A percentile compares a stretch with the other conserved stretches of the same genome.
Conservation (phyloP, 2,329 filamentous ascomycete species). For the Microdochium nivale region DNA sequence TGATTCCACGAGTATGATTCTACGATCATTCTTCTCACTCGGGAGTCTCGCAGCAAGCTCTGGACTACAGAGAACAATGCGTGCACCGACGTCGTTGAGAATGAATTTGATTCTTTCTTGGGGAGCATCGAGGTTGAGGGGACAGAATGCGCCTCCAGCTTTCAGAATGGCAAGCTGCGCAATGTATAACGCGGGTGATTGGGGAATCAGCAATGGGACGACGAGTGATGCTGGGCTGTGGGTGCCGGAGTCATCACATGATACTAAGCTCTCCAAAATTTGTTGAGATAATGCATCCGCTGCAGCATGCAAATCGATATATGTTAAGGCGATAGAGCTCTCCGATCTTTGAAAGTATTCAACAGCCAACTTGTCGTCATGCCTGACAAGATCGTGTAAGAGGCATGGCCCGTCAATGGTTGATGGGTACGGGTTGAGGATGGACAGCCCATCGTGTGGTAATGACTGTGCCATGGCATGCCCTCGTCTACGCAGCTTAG, state of each 20-base stretch:
- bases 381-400: conserved; percentile 52
- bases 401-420: conserved; percentile 33
- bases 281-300: conserved; percentile 47
- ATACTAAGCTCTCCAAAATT: conserved; percentile 26
- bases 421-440: conserved; percentile 34
- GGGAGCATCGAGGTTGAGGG: conserved; percentile 71
- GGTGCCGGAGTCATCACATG: background rate
- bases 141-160: conserved; percentile 78
- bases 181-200: conserved; percentile 71
- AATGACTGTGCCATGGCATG: background rate
- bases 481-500: background rate
- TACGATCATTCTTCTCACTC: conserved; percentile 14
- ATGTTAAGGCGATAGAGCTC: conserved; percentile 40
- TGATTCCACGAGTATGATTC: conserved; percentile 26
- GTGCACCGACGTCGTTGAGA: conserved; percentile 64
- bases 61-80: conserved; percentile 55
- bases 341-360: conserved; percentile 47
- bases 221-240: conserved; percentile 31
- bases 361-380: conserved; percentile 40
- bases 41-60: conserved; percentile 34
- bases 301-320: conserved; percentile 49
- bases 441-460: conserved; percentile 22
- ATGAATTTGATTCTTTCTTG: conserved; percentile 73
- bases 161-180: conserved; percentile 70
- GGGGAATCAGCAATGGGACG: conserved; percentile 69